A percentile compares a stretch with the other conserved stretches of the same genome.
Conservation (phyloP, 2,329 filamentous ascomycete species). For the Calycina herbarum region DNA sequence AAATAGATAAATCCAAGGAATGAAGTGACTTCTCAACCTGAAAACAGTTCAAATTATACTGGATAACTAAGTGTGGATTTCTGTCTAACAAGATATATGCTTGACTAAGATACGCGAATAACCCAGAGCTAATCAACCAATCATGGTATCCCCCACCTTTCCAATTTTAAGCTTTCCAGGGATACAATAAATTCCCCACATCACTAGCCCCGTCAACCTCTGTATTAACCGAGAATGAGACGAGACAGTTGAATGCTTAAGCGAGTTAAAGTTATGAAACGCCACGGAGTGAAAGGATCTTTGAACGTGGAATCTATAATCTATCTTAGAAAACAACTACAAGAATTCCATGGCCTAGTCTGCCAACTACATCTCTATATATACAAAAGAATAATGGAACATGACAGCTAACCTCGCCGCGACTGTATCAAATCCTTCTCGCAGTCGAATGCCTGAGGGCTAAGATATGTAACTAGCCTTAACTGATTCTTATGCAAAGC, state of each 20-base stretch:
- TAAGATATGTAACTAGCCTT: slow-evolving; percentile 24
- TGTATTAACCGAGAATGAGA: neutral
- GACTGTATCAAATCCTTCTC: slow-evolving; percentile 3
- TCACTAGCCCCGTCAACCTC: neutral
- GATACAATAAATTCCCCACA: neutral
- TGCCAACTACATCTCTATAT: neutral
- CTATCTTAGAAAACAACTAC: neutral
- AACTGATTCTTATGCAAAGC: slow-evolving; percentile 20
- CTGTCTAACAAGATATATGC: neutral
- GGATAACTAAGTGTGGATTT: neutral
- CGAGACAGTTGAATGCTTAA: neutral
- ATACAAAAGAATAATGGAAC: neutral
- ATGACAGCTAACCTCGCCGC: neutral
- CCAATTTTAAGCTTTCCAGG: neutral
- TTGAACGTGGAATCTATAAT: neutral
- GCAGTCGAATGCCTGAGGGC: slow-evolving; percentile 16
- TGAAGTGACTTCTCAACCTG: neutral
- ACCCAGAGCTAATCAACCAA: neutral
- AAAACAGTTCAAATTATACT: neutral
- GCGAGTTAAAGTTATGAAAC: too few relatives aligned
- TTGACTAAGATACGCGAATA: neutral
- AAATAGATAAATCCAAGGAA: neutral
- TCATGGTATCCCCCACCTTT: neutral
- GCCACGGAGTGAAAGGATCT: neutral
- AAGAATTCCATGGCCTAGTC: neutral